Evolutionary conservation across 805 yeast genomes (phyloP).

Genomic region (Blastobotrys parvus): DNA sequence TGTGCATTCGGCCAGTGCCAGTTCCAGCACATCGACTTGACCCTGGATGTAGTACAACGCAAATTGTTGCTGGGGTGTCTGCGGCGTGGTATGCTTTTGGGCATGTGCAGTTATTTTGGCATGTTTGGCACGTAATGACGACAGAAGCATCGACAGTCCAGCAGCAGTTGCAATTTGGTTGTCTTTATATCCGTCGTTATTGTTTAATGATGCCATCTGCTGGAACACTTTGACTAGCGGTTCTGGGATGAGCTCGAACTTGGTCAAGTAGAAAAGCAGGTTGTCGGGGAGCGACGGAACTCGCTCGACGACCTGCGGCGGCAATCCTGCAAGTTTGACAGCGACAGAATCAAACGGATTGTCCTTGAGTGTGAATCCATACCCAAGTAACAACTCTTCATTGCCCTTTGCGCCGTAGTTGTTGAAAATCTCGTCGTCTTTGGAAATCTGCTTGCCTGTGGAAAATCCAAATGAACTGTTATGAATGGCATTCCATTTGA

Average conservation of each 20-base stretch:
- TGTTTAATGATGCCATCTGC: background rate
- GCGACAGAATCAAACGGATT: constrained; percentile 53
- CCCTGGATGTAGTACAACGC: background rate
- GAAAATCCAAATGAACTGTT: constrained; percentile 7
- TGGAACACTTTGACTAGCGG: background rate
- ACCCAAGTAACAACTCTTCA: constrained; percentile 70
- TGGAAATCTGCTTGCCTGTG: constrained; percentile 25
- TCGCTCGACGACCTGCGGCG: background rate
- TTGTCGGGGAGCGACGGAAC: too few species aligned
- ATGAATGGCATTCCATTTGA: constrained; percentile 46
- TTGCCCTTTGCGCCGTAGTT: constrained; percentile 86
- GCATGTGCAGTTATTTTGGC: background rate
- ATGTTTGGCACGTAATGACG: background rate
- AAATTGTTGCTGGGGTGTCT: too few species aligned
- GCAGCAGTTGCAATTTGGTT: background rate
- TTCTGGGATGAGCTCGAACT: background rate
- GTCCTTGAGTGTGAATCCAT: constrained; percentile 61
- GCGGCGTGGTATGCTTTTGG: background rate
- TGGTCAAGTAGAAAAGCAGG: background rate
- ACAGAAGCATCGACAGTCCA: background rate
- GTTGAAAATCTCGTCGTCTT: constrained; percentile 50
- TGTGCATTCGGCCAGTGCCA: background rate
- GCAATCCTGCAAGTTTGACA: constrained; percentile 35
- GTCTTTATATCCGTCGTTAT: background rate
- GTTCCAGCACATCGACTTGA: background rate